Percentiles rank a stretch among this genome's conserved stretches.
Evolutionary conservation across 352 stramenopile genomes (phyloP).

Genomic region (Pythium sp.): DNA sequence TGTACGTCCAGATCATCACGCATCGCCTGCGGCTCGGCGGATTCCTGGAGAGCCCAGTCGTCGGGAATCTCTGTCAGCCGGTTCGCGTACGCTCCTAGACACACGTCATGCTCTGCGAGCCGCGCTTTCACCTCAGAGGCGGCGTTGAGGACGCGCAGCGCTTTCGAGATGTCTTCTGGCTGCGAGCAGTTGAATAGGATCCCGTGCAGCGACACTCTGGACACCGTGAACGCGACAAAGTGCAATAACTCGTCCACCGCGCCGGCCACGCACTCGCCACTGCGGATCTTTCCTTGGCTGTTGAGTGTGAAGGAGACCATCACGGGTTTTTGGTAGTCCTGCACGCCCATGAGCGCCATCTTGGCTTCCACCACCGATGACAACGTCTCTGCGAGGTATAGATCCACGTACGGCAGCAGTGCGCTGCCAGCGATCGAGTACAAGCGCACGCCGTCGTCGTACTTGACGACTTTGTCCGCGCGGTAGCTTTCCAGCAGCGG

Average conservation of each 20-base stretch:
- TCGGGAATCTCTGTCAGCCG: slow-evolving; percentile 74
- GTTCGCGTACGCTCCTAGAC: slow-evolving; percentile 88
- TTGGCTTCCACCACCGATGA: slow-evolving; percentile 80
- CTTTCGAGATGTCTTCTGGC: slow-evolving; percentile 81
- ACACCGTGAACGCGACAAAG: slow-evolving; percentile 22
- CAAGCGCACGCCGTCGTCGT: slow-evolving; percentile 60
- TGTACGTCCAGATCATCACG: slow-evolving; percentile 73
- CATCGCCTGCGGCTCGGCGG: slow-evolving; percentile 73
- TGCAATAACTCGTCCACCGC: slow-evolving; percentile 38
- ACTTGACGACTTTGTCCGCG: slow-evolving; percentile 68
- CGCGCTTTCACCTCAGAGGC: slow-evolving; percentile 18
- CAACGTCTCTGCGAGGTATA: slow-evolving; percentile 87
- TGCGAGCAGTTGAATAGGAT: slow-evolving; percentile 91
- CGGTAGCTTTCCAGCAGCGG: slow-evolving; percentile 89
- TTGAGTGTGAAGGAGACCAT: slow-evolving; percentile 87
- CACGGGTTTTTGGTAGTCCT: slow-evolving; percentile 37
- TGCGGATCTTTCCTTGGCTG: slow-evolving; percentile 60
- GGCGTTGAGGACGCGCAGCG: slow-evolving; percentile 48
- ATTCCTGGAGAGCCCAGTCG: slow-evolving; percentile 76
- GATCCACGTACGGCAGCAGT: slow-evolving; percentile 68
- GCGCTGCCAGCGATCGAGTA: slow-evolving; percentile 72
- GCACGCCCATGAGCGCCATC: slow-evolving; percentile 76
- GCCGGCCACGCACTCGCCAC: slow-evolving; percentile 55
- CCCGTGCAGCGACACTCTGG: slow-evolving; percentile 33
- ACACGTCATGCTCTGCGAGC: slow-evolving; percentile 23